phyloP scores from a whole-genome alignment of 306 rosid genomes.

The peach (Prunus persica) region DNA sequence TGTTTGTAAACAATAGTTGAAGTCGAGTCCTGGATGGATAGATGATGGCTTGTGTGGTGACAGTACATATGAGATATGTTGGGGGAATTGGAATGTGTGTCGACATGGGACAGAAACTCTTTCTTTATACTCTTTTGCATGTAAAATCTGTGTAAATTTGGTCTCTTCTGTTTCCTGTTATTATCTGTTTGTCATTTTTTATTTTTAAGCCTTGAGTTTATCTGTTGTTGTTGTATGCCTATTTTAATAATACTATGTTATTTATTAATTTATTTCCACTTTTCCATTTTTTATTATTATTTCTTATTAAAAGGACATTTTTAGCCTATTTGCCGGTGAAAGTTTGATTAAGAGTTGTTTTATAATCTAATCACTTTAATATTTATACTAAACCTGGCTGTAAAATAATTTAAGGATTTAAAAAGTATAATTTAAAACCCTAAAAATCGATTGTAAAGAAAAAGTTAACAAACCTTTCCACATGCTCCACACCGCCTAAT shows the following conservation, averaged over 20 bases:
- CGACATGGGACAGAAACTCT: slow-evolving; percentile 5
- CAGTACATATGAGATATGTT: not conserved
- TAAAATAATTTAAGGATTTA: not conserved
- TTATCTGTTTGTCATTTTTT: not conserved
- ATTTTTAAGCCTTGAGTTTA: not conserved
- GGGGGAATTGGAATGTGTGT: slow-evolving; percentile 20
- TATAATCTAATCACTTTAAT: not conserved
- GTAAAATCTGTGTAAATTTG: slow-evolving; percentile 45
- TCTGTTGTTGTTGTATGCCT: not conserved
- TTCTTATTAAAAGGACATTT: not conserved
- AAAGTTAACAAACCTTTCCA: no score
- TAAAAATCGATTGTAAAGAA: no score
- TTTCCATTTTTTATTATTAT: no score
- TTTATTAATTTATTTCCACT: not conserved
- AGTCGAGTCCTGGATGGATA: not conserved
- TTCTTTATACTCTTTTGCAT: slow-evolving; percentile 13
- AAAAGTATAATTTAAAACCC: no score
- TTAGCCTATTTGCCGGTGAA: not conserved
- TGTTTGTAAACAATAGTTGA: slow-evolving; percentile 22
- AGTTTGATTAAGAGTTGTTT: no score
- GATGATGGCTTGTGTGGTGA: not conserved
- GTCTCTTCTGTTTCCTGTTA: not conserved
- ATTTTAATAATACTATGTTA: not conserved
- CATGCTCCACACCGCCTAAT: no score
- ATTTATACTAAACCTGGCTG: not conserved